These are phyloP conservation scores for Tolypocladium ovalisporum DNA, from an alignment of 2,329 filamentous ascomycete species.

Conservation along the genomic window DNA sequence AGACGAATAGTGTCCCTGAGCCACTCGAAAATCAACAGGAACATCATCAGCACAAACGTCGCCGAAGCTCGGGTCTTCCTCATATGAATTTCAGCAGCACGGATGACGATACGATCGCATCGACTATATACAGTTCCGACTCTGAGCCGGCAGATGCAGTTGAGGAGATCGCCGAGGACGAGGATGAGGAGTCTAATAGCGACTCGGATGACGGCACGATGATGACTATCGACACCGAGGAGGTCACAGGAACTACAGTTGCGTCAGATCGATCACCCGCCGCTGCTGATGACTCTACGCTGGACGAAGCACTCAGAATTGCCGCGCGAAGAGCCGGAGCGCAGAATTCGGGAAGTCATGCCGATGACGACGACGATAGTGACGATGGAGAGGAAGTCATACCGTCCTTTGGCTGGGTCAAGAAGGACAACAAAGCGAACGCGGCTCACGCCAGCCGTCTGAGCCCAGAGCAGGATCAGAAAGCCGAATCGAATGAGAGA, in stretches of 20 bases:
- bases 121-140: conserved; percentile 66
- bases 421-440: conserved; percentile 33
- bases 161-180: conserved; percentile 44
- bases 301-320: conserved; percentile 69
- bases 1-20: conserved; percentile 44
- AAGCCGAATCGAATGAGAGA: conserved; percentile 12
- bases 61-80: conserved; percentile 57
- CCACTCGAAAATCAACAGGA: conserved; percentile 57
- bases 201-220: conserved; percentile 68
- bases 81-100: conserved; percentile 53
- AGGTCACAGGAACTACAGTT: conserved; percentile 59
- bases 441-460: conserved; percentile 29
- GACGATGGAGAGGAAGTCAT: conserved; percentile 60
- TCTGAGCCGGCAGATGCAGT: conserved; percentile 45
- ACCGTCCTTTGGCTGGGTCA: conserved; percentile 65
- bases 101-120: conserved; percentile 59
- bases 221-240: conserved; percentile 73
- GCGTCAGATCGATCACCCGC: conserved; percentile 49
- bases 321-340: conserved; percentile 69
- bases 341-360: conserved; percentile 44
- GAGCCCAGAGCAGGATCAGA: conserved; percentile 4
- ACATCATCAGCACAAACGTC: conserved; percentile 42
- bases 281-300: conserved; percentile 52
- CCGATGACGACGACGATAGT: conserved; percentile 25
- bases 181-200: conserved; percentile 33